These are phyloP conservation scores for Trichoderma gracile DNA, from an alignment of 2,329 filamentous ascomycete species.

Conservation along the genomic window DNA sequence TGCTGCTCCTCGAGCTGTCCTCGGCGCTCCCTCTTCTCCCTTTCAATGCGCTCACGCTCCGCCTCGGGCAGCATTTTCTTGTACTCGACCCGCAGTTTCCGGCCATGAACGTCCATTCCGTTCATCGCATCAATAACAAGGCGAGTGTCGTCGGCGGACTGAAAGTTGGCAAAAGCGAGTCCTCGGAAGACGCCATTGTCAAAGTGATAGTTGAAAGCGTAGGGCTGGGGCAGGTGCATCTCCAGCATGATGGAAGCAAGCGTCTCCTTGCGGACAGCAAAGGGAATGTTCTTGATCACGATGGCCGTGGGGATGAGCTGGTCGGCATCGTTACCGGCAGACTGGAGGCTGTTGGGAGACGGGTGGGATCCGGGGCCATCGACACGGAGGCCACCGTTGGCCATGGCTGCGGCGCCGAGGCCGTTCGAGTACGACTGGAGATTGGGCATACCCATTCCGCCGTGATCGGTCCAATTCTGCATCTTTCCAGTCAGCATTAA, in stretches of 20 bases:
- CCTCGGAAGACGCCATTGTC: constrained; percentile 97
- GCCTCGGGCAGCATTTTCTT: constrained; percentile 98
- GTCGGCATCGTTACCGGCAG: constrained; percentile 60
- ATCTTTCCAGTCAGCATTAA: constrained; percentile 7
- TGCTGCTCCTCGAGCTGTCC: constrained; percentile 98
- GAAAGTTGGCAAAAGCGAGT: constrained; percentile 97
- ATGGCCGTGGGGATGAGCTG: constrained; percentile 98
- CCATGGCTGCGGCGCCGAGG: constrained; percentile 40
- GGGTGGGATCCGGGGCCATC: constrained; percentile 45
- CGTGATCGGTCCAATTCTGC: constrained; percentile 56
- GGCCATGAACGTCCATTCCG: constrained; percentile 89
- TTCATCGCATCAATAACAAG: constrained; percentile 93
- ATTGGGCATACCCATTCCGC: constrained; percentile 45
- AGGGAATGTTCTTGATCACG: constrained; percentile 99
- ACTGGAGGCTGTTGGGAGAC: constrained; percentile 46
- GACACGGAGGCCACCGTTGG: constrained; percentile 47
- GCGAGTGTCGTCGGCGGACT: constrained; percentile 89
- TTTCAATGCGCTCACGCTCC: constrained; percentile 91
- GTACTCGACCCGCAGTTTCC: constrained; percentile 95
- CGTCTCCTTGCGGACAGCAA: constrained; percentile 96
- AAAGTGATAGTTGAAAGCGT: constrained; percentile 99
- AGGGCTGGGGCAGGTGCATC: constrained; percentile 88
- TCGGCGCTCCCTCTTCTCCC: constrained; percentile 93
- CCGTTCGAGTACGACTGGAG: constrained; percentile 41
- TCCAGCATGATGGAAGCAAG: constrained; percentile 92